Evolutionary conservation across 257 asterid genomes (phyloP), one percentile per base, ranked within the genome.

Genomic region (Scutellaria baicalensis): DNA sequence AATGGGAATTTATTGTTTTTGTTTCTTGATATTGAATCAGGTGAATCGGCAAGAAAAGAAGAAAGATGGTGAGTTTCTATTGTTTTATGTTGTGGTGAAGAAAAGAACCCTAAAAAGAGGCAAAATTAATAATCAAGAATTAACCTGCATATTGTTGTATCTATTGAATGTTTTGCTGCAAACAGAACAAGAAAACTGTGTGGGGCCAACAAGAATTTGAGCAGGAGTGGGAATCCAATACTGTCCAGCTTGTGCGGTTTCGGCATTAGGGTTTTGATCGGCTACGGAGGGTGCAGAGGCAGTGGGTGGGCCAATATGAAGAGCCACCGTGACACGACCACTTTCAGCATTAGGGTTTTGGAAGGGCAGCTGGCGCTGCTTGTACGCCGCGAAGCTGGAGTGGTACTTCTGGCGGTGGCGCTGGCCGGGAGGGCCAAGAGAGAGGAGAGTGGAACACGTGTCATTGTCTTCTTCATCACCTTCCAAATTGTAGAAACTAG

Each of bases 151-250:
- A 82, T 92, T 92, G 82, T 92, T 92, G 89, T 86, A 88, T 74
- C 96, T 80, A 83, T 88, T 92, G 84, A 92, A 89, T 4, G 96
- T 86, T 71, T 89, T 92, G 75, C 57, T 73, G 87, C 98, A 92
- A 14, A 92, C 92, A 44, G 90, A 72, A 67, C 98, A 92, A 76
- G 93, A 85, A 44, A 89, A 92, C 33, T 89, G 97, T 21, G 97
- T 88, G 33, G 96, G 97, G 55, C 98, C 98, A 45, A 89, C 90
- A 16, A 92, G 94, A 64, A 92, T 92, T 75, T 92, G 96, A 9
- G 94, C 86, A 6, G 96, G 87, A 6, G 96, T 84, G 0, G 98
- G 97, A 61, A 92, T 89, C 97, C 98, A 92, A 62, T 89, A 92
- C 70, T 86, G 95, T 31, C 88, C 87, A 9, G 71, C 67, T 36